Conservation (phyloP, 2,329 filamentous ascomycete genomes). For the Neophaeococcomyces mojaviensis region DNA sequence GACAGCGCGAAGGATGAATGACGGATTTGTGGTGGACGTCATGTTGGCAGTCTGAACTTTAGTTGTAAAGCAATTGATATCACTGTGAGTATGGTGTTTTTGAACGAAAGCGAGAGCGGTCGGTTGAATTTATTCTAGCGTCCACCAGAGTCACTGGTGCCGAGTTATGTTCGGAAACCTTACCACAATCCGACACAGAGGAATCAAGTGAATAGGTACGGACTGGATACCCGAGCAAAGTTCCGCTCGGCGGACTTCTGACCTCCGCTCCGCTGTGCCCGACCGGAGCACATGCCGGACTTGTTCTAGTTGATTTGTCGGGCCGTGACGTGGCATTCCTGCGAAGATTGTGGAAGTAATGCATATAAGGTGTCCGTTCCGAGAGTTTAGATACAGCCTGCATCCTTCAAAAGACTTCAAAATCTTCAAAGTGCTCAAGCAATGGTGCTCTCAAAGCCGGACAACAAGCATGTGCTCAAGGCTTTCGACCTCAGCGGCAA, state of each 20-base stretch:
- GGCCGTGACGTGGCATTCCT: no score
- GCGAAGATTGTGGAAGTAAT: no score
- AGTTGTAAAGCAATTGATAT: neutral
- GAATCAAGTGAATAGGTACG: neutral
- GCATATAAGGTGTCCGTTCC: no score
- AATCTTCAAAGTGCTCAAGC: no score
- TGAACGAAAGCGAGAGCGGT: neutral
- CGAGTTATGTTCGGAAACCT: no score
- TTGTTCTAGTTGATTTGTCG: no score
- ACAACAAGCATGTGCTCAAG: constrained; percentile 14
- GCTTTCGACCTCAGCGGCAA: constrained; percentile 22
- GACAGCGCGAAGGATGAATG: constrained; percentile 42
- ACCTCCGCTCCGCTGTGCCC: neutral
- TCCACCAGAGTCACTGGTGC: no score
- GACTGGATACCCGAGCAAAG: neutral
- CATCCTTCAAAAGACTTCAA: no score
- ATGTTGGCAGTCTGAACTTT: neutral
- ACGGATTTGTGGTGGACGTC: constrained; percentile 29
- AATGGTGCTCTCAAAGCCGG: constrained; percentile 7
- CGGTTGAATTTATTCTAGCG: no score
- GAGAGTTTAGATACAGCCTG: no score
- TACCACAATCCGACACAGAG: no score
- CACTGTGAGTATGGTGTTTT: neutral
- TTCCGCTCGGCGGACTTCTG: neutral
- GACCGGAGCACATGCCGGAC: neutral